Conservation (phyloP, 495 filamentous ascomycete genomes). For the Daldinia vernicosa region DNA sequence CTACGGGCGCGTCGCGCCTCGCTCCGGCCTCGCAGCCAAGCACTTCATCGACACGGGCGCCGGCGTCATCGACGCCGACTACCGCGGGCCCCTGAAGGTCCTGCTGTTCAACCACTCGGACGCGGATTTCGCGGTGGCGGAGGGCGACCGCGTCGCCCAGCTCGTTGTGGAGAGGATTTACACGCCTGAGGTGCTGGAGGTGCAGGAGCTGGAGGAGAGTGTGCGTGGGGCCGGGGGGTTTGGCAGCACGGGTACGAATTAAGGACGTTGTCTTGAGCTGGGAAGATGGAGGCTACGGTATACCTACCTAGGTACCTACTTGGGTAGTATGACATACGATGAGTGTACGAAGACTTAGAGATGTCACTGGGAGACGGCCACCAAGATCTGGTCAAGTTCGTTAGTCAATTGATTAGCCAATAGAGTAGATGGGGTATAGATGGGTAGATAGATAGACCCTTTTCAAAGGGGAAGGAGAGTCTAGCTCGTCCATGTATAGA, state of each 20-base stretch:
- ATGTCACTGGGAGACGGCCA: background rate
- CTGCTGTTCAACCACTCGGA: constrained; percentile 93
- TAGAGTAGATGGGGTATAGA: background rate
- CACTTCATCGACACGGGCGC: constrained; percentile 95
- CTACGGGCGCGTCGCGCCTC: constrained; percentile 91
- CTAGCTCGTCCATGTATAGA: background rate
- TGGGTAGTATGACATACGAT: background rate
- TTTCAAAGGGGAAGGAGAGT: too few species aligned
- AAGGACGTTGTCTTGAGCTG: background rate
- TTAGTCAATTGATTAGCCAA: background rate
- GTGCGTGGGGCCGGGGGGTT: constrained; percentile 91
- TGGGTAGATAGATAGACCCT: background rate
- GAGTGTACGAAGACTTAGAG: background rate
- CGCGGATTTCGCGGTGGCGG: constrained; percentile 80
- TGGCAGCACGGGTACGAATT: constrained; percentile 81
- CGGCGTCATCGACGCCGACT: constrained; percentile 97
- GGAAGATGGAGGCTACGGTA: background rate
- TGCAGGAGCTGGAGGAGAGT: constrained; percentile 88
- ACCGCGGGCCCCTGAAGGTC: constrained; percentile 92
- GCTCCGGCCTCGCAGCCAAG: constrained; percentile 90
- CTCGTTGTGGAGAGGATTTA: constrained; percentile 92
- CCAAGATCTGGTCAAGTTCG: too few species aligned
- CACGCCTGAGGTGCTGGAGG: constrained; percentile 88
- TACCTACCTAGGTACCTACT: too few species aligned
- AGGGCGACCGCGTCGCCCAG: constrained; percentile 91